Conservation (phyloP, 2,329 filamentous ascomycete species). For the Beauveria bassiana region DNA sequence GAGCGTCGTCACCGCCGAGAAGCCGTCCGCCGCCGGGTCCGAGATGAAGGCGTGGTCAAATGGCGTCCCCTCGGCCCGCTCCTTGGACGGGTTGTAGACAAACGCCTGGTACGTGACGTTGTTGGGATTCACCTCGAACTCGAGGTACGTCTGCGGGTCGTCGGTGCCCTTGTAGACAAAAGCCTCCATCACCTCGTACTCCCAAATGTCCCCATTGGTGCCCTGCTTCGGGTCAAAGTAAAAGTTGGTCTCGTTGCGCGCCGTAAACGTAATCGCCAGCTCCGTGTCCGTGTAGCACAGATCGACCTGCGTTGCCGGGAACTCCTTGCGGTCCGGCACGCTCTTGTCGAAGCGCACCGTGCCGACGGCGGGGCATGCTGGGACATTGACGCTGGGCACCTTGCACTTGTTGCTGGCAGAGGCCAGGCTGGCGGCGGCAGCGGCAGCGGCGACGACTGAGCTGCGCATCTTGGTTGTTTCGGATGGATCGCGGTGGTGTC, state of each 20-base stretch:
- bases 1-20: conserved; percentile 32
- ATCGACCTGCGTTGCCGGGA: conserved; percentile 37
- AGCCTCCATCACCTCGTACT: conserved; percentile 44
- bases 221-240: conserved; percentile 35
- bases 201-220: conserved; percentile 40
- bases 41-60: conserved; percentile 37
- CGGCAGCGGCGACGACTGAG: neutral
- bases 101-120: conserved; percentile 44
- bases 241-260: conserved; percentile 37
- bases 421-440: conserved; percentile 7
- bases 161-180: conserved; percentile 38
- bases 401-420: conserved; percentile 9
- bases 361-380: conserved; percentile 28
- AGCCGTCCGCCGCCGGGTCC: conserved; percentile 32
- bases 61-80: conserved; percentile 30
- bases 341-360: conserved; percentile 33
- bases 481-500: neutral
- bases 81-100: conserved; percentile 42
- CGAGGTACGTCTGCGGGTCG: conserved; percentile 41
- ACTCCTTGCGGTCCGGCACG: conserved; percentile 32
- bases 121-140: conserved; percentile 43
- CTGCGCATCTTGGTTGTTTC: neutral
- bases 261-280: conserved; percentile 36
- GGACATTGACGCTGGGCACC: conserved; percentile 27
- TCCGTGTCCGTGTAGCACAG: conserved; percentile 37